Conservation (phyloP, 441 rosid genomes). For the Francoa sonchifolia region DNA sequence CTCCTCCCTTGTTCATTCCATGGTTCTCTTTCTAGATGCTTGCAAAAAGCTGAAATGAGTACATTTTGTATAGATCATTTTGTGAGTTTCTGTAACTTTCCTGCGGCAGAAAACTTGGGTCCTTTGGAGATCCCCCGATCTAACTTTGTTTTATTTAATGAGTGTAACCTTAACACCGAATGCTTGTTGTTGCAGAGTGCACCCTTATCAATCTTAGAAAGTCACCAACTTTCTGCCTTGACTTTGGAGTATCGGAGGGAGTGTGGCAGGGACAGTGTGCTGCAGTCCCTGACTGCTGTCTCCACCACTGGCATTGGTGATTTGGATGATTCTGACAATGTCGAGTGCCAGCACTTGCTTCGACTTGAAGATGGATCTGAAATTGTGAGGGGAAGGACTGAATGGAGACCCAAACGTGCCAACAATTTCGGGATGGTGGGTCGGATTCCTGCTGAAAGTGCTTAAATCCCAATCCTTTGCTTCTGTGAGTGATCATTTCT, state of each 20-base stretch:
- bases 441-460: constrained; percentile 26
- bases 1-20: not conserved
- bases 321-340: constrained; percentile 26
- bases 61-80: too few species aligned
- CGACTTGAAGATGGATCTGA: constrained; percentile 75
- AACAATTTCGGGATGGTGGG: constrained; percentile 26
- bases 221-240: constrained; percentile 58
- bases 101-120: too few species aligned
- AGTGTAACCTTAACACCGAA: not conserved
- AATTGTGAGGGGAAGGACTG: constrained; percentile 79
- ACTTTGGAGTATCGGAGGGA: constrained; percentile 95
- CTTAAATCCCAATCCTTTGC: constrained; percentile 13
- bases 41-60: too few species aligned
- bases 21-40: too few species aligned
- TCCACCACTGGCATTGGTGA: constrained; percentile 30
- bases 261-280: constrained; percentile 87
- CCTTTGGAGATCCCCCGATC: too few species aligned
- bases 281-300: constrained; percentile 75
- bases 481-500: constrained; percentile 12
- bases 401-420: constrained; percentile 70
- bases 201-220: constrained; percentile 73
- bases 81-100: too few species aligned
- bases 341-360: constrained; percentile 90
- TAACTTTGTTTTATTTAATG: too few species aligned
- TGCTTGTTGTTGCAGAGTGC: constrained; percentile 50